phyloP scores from a whole-genome alignment of 352 stramenopile species.

The Bremia lactucae region DNA sequence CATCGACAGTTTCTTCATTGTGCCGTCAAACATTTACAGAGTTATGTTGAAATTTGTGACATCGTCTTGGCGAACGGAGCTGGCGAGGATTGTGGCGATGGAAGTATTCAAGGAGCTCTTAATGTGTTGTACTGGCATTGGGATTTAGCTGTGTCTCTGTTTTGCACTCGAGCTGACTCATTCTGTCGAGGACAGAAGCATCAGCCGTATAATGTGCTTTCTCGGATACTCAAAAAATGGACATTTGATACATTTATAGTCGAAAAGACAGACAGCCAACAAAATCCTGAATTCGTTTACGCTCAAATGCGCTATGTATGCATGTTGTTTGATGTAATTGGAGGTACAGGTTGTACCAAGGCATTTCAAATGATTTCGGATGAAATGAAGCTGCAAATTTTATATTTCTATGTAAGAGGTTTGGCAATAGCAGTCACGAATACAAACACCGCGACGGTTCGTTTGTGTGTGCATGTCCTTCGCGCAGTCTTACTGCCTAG shows the following conservation, averaged over 20 bases:
- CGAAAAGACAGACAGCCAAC: not conserved
- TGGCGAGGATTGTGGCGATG: not conserved
- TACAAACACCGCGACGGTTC: conserved; percentile 5
- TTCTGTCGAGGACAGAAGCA: conserved; percentile 19
- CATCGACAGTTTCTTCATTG: conserved; percentile 18
- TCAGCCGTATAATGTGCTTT: conserved; percentile 4
- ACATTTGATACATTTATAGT: not conserved
- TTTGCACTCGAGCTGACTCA: conserved; percentile 36
- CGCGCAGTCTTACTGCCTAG: conserved; percentile 8
- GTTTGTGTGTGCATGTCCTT: conserved; percentile 14
- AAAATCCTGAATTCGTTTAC: conserved; percentile 15
- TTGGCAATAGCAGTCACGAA: conserved; percentile 10
- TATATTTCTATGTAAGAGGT: conserved; percentile 11
- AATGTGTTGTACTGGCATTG: conserved; percentile 58
- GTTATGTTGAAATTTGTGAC: conserved; percentile 12
- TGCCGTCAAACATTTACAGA: conserved; percentile 19
- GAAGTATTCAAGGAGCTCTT: conserved; percentile 2
- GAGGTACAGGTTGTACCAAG: conserved; percentile 8
- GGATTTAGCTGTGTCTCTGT: conserved; percentile 28
- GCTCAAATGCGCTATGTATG: conserved; percentile 31
- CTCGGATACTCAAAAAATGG: conserved; percentile 5
- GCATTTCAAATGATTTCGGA: conserved; percentile 6
- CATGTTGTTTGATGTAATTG: conserved; percentile 21
- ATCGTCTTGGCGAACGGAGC: conserved; percentile 2
- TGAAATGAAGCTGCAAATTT: conserved; percentile 11